Evolutionary conservation across 257 asterid genomes (phyloP), one percentile per base, ranked within the genome.

Genomic region (Rubia yunnanensis): DNA sequence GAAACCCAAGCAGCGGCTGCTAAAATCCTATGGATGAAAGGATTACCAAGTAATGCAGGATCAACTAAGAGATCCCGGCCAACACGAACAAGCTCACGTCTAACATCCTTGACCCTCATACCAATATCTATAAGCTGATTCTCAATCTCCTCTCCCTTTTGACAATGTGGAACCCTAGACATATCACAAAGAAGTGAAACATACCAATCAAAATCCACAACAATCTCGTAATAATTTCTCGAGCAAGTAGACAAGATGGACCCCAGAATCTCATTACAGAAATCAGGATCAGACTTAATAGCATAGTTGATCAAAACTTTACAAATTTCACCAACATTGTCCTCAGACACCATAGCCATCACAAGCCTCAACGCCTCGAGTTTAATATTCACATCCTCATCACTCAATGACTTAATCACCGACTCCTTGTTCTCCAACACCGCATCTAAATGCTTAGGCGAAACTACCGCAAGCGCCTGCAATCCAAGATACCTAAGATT

Each of bases 91-190:
- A 92, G 97, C 76, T 81, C 84, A 26, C 74, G 73, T 73, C 99
- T 87, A 75, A 86, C 99, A 80, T 92, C 99, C 78, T 81, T 86
- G 64, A 92, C 99, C 85, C 99, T 84, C 88, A 87, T 84, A 66
- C 95, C 95, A 64, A 92, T 86, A 81, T 92, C 99, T 50, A 89
- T 78, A 73, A 92, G 84, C 78, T 92, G 99, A 59, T 32, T 66
- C 78, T 84, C 94, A 35, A 92, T 89, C 72, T 84, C 96, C 53
- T 56, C 72, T 71, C 99, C 99, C 77, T 78, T 89, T 71, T 87
- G 95, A 74, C 97, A 92, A 63, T 92, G 88, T 17, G 91, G 89
- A 66, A 92, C 73, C 83, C 97, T 89, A 0, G 87, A 72, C 89
- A 92, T 89, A 78, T 92, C 99, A 68, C 94, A 95, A 38, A 89